Conservation (phyloP, 768 basidiomycete species). For the Hortiboletus campestris region DNA sequence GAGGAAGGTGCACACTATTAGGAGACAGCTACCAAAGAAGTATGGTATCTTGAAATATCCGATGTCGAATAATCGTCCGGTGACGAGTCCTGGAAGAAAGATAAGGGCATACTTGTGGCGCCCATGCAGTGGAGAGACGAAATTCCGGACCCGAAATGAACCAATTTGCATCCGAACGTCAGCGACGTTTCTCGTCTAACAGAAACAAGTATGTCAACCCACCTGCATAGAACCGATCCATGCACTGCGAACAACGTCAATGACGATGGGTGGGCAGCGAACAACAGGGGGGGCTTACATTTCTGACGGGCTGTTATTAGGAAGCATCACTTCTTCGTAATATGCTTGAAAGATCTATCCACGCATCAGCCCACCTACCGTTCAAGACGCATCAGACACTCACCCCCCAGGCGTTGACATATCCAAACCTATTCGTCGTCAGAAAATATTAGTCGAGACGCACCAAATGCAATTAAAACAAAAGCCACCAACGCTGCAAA, state of each 20-base stretch:
- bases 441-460: background rate
- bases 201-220: background rate
- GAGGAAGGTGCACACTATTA: conserved; percentile 61
- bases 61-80: conserved; percentile 71
- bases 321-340: conserved; percentile 56
- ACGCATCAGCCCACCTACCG: background rate
- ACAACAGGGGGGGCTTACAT: conserved; percentile 44
- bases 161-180: background rate
- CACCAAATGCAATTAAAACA: background rate
- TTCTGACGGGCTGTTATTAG: conserved; percentile 51
- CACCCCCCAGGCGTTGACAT: conserved; percentile 75
- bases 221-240: conserved; percentile 84
- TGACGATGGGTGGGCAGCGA: background rate
- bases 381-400: conserved; percentile 24
- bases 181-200: background rate
- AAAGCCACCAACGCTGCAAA: conserved; percentile 39
- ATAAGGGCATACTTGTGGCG: conserved; percentile 55
- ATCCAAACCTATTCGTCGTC: conserved; percentile 50
- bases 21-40: conserved; percentile 43
- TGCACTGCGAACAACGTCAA: conserved; percentile 43
- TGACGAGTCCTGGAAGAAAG: conserved; percentile 59
- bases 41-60: conserved; percentile 60
- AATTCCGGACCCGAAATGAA: background rate
- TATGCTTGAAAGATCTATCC: conserved; percentile 69
- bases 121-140: background rate